Percentiles rank a stretch among this genome's conserved stretches.
Evolutionary conservation across 331 rosid species (phyloP).

Genomic region (Spiraea crenata): DNA sequence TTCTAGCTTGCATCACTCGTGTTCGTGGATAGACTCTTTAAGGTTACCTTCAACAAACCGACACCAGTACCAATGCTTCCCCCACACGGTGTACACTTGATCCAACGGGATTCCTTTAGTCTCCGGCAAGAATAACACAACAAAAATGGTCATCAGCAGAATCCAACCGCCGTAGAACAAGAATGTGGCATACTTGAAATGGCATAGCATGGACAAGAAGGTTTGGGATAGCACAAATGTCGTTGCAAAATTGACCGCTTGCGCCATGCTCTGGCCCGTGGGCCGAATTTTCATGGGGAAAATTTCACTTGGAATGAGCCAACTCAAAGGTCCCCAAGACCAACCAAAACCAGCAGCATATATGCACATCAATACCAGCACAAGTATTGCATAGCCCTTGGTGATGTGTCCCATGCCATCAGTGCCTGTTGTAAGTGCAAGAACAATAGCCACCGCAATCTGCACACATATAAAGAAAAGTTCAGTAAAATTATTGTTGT

Average conservation of each 20-base stretch:
- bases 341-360: slow-evolving; percentile 77
- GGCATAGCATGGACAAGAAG: slow-evolving; percentile 75
- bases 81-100: slow-evolving; percentile 48
- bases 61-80: slow-evolving; percentile 66
- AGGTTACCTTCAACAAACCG: slow-evolving; percentile 34
- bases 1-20: not conserved
- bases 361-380: slow-evolving; percentile 45
- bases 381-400: slow-evolving; percentile 38
- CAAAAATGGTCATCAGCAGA: slow-evolving; percentile 45
- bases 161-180: slow-evolving; percentile 75
- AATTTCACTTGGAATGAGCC: slow-evolving; percentile 90
- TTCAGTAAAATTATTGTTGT: too few relatives aligned
- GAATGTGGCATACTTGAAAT: slow-evolving; percentile 63
- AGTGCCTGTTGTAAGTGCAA: slow-evolving; percentile 42
- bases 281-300: slow-evolving; percentile 62
- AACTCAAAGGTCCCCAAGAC: slow-evolving; percentile 86
- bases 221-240: slow-evolving; percentile 58
- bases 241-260: slow-evolving; percentile 47
- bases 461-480: slow-evolving; percentile 12
- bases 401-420: slow-evolving; percentile 44
- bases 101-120: slow-evolving; percentile 74
- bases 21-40: not conserved
- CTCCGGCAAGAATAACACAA: slow-evolving; percentile 65
- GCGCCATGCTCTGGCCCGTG: slow-evolving; percentile 61
- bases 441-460: slow-evolving; percentile 47